Base-by-base conservation (phyloP, 305 asterid genomes). In the Fraxinus velutina region DNA sequence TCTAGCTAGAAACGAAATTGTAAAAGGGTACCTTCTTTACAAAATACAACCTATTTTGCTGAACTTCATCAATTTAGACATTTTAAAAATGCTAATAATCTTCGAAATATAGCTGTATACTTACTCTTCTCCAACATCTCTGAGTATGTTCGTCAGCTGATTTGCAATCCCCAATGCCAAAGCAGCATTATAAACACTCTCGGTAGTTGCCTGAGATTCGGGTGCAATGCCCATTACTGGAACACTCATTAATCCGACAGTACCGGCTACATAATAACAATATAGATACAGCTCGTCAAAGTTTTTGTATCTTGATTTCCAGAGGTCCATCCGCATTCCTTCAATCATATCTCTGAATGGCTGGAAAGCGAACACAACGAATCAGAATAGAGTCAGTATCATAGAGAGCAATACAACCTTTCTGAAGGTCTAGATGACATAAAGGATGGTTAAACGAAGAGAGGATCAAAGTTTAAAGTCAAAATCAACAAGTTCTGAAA, bases 91-190 rank as follows among this genome's bases (percentile, higher is more conserved):
- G 68, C 68, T 57, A 57, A 57, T 19, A 57, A 57, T 57, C 29
- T 57, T 57, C 29, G 30, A 57, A 19, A 57, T 60, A 7, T 8
- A 6, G 34, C 33, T 10, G 17, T 10, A 4, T n/a, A 84, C 99
- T 92, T 90, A 96, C 99, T 96, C 99, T 89, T 96, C 99, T 75
- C 98, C 99, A 33, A 96, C 98, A 83, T 96, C 99, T 80, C 99
- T 84, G 72, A 96, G 97, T 81, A 96, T 96, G 85, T 96, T 96
- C 27, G 99, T 94, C 81, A 96, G 79, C 90, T 96, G 99, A 85
- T 94, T 94, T 0, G 99, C 99, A 3, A 96, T 87, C 33, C 99
- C 99, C 44, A 96, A 82, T 2, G 91, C 91, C 88, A 96, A 86
- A 44, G 97, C 98, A 44, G 93, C 93, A 68, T 91, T 94, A 73